These are phyloP conservation scores for Dioscorea cayenensis DNA, from an alignment of 116 monocot genomes.

Conservation along the genomic window DNA sequence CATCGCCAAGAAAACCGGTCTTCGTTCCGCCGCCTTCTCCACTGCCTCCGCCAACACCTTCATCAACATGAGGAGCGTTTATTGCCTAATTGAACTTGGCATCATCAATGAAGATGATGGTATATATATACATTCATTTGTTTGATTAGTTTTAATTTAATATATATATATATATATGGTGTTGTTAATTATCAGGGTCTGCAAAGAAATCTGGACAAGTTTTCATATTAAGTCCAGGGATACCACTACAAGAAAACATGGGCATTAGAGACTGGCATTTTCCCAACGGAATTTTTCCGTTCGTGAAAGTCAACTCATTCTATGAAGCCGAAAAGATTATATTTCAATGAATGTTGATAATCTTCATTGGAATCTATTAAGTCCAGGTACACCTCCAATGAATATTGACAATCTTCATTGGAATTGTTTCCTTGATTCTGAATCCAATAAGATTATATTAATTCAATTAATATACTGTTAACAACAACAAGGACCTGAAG, in stretches of 20 bases:
- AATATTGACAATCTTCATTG: constrained; percentile 14
- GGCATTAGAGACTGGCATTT: too few species aligned
- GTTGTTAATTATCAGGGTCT: too few species aligned
- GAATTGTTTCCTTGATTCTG: constrained; percentile 2
- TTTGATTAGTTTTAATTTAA: background rate
- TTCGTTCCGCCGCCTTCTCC: constrained; percentile 14
- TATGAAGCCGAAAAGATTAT: too few species aligned
- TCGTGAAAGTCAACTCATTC: too few species aligned
- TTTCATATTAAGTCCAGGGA: constrained; percentile 6
- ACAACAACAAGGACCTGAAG: background rate
- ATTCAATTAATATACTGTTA: background rate
- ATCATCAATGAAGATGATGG: constrained; percentile 20
- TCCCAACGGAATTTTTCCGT: too few species aligned
- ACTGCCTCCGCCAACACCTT: constrained; percentile 6
- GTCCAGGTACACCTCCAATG: too few species aligned
- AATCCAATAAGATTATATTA: constrained; percentile 1
- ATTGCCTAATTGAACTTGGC: constrained; percentile 15
- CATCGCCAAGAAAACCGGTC: constrained; percentile 17
- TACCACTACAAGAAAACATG: too few species aligned
- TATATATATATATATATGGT: too few species aligned
- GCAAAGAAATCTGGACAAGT: constrained; percentile 5
- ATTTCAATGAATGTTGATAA: too few species aligned
- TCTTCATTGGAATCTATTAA: too few species aligned
- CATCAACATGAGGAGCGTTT: background rate
- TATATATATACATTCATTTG: background rate